phyloP scores from a whole-genome alignment of 768 basidiomycete species.

The Amanita polypyramis region DNA sequence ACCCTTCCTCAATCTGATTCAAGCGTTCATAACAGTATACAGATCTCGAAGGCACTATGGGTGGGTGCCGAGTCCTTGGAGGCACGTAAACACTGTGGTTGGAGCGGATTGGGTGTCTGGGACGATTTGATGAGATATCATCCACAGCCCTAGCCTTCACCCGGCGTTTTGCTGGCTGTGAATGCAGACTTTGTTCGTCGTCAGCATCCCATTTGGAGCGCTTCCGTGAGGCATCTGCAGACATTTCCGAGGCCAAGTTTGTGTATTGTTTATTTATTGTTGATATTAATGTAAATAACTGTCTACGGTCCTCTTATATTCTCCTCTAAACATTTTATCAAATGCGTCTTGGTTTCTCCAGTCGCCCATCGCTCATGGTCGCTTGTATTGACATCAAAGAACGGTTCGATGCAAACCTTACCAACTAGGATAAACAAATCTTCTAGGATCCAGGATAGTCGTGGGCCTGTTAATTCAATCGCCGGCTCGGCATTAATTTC shows the following conservation, averaged over 20 bases:
- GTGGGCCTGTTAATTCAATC: slow-evolving; percentile 83
- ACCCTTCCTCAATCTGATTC: slow-evolving; percentile 98
- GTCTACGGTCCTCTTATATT: slow-evolving; percentile 22
- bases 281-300: no score
- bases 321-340: slow-evolving; percentile 62
- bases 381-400: slow-evolving; percentile 24
- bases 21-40: slow-evolving; percentile 91
- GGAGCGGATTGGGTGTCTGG: slow-evolving; percentile 10
- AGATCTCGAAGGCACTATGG: slow-evolving; percentile 78
- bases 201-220: slow-evolving; percentile 69
- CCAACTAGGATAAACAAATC: slow-evolving; percentile 71
- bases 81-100: slow-evolving; percentile 66
- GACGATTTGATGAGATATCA: slow-evolving; percentile 10
- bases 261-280: background rate
- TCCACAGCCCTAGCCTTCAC: slow-evolving; percentile 31
- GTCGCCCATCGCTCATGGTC: slow-evolving; percentile 29
- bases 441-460: slow-evolving; percentile 71
- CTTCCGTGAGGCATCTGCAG: slow-evolving; percentile 45
- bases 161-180: slow-evolving; percentile 39
- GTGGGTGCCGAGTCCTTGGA: slow-evolving; percentile 64
- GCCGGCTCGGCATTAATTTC: slow-evolving; percentile 96
- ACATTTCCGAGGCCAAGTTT: slow-evolving; percentile 17
- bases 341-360: slow-evolving; percentile 39
- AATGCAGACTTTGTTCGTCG: slow-evolving; percentile 22
- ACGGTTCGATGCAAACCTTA: slow-evolving; percentile 61